A percentile compares a stretch with the other conserved stretches of the same genome.
These are phyloP conservation scores for Massariosphaeria phaeospora DNA, from an alignment of 495 filamentous ascomycete genomes.

Conservation along the genomic window DNA sequence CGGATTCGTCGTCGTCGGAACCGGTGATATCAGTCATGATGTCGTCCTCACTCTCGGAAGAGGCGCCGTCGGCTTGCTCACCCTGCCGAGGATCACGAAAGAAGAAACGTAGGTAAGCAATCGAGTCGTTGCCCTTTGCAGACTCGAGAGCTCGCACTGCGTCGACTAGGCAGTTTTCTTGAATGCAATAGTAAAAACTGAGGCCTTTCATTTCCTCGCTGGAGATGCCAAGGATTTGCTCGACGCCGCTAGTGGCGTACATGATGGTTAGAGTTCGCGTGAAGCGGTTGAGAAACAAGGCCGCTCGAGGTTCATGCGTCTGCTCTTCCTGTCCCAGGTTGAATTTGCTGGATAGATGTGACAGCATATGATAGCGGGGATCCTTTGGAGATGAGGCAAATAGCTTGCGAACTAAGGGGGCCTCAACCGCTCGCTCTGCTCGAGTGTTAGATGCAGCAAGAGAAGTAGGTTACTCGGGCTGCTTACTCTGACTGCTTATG, in stretches of 20 bases:
- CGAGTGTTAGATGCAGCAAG: conserved; percentile 5
- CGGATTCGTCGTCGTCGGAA: conserved; percentile 38
- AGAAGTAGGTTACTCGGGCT: neutral
- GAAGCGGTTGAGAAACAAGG: conserved; percentile 82
- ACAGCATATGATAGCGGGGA: conserved; percentile 87
- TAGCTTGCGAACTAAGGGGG: conserved; percentile 69
- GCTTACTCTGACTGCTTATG: conserved; percentile 68
- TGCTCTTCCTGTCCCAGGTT: conserved; percentile 55
- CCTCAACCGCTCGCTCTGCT: conserved; percentile 70
- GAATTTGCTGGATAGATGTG: conserved; percentile 79
- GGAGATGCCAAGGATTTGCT: conserved; percentile 64
- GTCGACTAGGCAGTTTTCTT: conserved; percentile 67
- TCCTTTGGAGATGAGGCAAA: conserved; percentile 80
- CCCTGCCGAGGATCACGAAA: conserved; percentile 66
- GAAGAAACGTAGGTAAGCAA: conserved; percentile 88
- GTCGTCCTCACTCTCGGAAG: conserved; percentile 40
- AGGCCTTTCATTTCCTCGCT: conserved; percentile 61
- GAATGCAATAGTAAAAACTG: conserved; percentile 78
- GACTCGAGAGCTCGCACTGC: conserved; percentile 73
- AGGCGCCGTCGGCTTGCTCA: conserved; percentile 37
- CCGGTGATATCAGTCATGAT: conserved; percentile 39
- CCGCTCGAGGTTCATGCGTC: conserved; percentile 72
- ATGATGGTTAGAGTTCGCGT: conserved; percentile 77
- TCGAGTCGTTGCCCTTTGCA: conserved; percentile 89
- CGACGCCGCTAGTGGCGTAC: conserved; percentile 75